Evolutionary conservation across 2,329 filamentous ascomycete species (phyloP), one percentile per base, ranked within the genome.

Genomic region (Fusarium acutatum): DNA sequence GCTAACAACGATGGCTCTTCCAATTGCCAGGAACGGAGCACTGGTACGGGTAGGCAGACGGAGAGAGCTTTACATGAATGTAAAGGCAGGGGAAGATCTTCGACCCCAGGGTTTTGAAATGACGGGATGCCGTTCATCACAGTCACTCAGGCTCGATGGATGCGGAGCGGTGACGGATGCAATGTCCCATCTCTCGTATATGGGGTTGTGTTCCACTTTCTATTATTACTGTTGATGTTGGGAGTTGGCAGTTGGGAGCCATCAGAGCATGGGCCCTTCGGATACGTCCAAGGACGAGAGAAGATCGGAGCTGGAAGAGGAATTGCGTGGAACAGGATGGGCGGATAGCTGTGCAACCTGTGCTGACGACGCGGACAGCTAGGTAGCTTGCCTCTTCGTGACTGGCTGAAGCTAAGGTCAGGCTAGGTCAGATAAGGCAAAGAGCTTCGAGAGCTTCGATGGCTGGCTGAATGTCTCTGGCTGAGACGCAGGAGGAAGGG

Each of bases 401-500:
- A 76, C 69, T 77, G 69, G 75, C 63, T 70, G 54, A 63, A 77
- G 75, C 75, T 78, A 63, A 56, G 56, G 32, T 9, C 18, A 26
- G 34, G 52, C 75, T 77, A 72, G 65, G 62, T 56, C 43, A 26
- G 28, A 74, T 68, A 43, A 54, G 71, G 65, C 52, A 72, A 69
- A 61, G 60, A 76, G 74, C 75, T 76, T 58, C 60, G 44, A 57
- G 71, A 74, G 73, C 71, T 76, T 63, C 53, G 41, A 62, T 62
- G 63, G 67, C 50, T 69, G 67, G 66, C 66, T 69, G 67, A 52
- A 53, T 63, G 67, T 67, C 60, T 67, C 67, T 75, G 72, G 74
- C 63, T 78, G 70, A 78, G 76, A 77, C 74, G 71, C 69, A 71
- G 68, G 63, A 75, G 66, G 64, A 72, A 74, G 72, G 72, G 72